These are phyloP conservation scores for Wickerhamiella brachini DNA, from an alignment of 805 yeast species.

Conservation along the genomic window DNA sequence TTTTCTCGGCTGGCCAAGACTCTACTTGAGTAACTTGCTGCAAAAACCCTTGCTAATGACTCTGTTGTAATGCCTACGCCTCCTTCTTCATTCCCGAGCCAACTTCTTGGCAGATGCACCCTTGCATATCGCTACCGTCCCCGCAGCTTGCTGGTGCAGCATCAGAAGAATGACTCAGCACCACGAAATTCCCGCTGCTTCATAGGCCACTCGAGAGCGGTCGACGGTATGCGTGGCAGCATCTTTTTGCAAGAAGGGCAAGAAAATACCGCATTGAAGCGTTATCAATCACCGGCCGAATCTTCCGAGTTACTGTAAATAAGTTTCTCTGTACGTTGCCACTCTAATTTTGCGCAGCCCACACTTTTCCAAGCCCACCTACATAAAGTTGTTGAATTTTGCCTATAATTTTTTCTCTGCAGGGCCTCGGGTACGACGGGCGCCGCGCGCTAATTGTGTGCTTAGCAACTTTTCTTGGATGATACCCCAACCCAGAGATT, in stretches of 20 bases:
- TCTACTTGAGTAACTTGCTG: no score
- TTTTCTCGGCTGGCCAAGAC: no score
- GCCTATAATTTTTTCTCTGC: background rate
- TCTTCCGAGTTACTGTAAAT: no score
- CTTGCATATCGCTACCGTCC: background rate
- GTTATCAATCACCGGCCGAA: no score
- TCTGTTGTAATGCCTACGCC: background rate
- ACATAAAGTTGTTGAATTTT: background rate
- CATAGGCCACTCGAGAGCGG: background rate
- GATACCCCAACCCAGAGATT: no score
- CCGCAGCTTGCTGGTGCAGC: background rate
- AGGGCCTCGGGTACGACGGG: background rate
- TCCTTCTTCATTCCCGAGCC: background rate
- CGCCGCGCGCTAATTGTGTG: background rate
- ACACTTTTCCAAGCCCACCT: background rate
- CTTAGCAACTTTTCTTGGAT: background rate
- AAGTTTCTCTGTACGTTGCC: background rate
- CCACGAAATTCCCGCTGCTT: background rate
- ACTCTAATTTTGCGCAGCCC: background rate
- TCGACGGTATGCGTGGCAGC: background rate
- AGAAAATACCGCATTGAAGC: background rate
- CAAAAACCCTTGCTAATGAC: background rate
- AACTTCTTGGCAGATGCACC: background rate
- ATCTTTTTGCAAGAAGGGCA: no score
- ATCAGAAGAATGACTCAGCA: background rate